Percentiles rank a stretch among this genome's conserved stretches.
Evolutionary conservation across 2,329 filamentous ascomycete species (phyloP).

Genomic region (Trichoderma simmonsii): DNA sequence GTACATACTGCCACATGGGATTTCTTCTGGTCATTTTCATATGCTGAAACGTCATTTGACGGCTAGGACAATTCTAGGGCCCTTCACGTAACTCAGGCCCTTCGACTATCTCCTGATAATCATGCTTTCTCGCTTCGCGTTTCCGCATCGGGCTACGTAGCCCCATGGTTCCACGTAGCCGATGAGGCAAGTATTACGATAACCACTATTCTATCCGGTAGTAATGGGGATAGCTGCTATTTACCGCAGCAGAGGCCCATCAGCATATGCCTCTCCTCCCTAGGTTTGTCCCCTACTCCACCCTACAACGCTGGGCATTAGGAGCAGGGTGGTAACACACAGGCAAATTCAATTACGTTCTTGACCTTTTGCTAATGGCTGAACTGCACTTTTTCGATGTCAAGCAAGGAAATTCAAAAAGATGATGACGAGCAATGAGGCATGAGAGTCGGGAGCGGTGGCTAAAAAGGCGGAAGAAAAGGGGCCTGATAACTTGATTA

Average conservation of each 20-base stretch:
- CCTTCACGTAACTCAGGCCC: conserved; percentile 12
- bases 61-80: not conserved
- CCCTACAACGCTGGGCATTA: not conserved
- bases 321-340: not conserved
- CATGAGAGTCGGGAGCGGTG: not conserved
- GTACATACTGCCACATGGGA: not conserved
- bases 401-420: not conserved
- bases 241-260: not conserved
- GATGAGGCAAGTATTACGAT: conserved; percentile 19
- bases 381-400: not conserved
- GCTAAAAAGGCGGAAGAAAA: rapidly evolving
- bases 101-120: conserved; percentile 13
- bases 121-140: conserved; percentile 28
- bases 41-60: conserved; percentile 11
- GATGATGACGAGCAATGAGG: not conserved
- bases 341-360: not conserved
- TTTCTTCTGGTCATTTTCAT: not conserved
- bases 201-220: not conserved
- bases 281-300: not conserved
- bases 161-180: not conserved
- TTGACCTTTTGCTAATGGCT: not conserved
- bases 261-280: not conserved
- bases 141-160: conserved; percentile 28
- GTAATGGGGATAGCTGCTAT: not conserved
- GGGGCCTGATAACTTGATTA: not conserved